A percentile compares a stretch with the other conserved stretches of the same genome.
Conservation (phyloP, 2,329 filamentous ascomycete species). For the Stemphylium vesicarium region DNA sequence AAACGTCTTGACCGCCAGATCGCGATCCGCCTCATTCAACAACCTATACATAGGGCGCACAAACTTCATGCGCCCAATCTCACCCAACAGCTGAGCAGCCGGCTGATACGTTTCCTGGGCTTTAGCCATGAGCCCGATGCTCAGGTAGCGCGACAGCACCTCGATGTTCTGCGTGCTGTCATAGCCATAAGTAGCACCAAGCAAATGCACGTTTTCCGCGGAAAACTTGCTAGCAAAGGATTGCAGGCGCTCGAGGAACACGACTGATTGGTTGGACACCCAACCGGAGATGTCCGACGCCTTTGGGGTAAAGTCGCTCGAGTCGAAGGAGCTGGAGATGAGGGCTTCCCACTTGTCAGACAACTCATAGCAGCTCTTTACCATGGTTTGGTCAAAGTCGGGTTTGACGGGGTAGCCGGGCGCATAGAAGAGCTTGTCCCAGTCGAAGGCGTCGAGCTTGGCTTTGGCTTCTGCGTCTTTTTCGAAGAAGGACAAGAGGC, state of each 20-base stretch:
- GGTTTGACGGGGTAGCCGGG: constrained; percentile 91
- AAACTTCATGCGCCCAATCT: constrained; percentile 96
- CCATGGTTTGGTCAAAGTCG: constrained; percentile 85
- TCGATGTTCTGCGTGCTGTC: constrained; percentile 82
- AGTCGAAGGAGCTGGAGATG: constrained; percentile 29
- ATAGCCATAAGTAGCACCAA: constrained; percentile 76
- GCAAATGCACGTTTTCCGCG: constrained; percentile 68
- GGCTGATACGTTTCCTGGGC: constrained; percentile 73
- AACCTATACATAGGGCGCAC: constrained; percentile 83
- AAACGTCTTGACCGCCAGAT: constrained; percentile 81
- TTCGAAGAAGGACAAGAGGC: constrained; percentile 83
- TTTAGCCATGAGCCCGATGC: constrained; percentile 76
- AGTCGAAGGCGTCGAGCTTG: constrained; percentile 78
- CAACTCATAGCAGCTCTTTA: constrained; percentile 82
- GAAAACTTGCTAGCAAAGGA: constrained; percentile 69
- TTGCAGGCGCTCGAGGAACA: constrained; percentile 85
- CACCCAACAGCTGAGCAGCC: constrained; percentile 75
- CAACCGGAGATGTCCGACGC: constrained; percentile 73
- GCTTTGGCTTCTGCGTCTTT: constrained; percentile 66
- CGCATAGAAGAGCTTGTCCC: constrained; percentile 88
- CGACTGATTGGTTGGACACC: constrained; percentile 86
- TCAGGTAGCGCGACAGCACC: constrained; percentile 79
- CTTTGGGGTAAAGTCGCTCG: constrained; percentile 63
- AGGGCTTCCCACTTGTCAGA: constrained; percentile 78
- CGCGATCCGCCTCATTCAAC: constrained; percentile 74